Evolutionary conservation across 129 eudicot genomes (phyloP).

Genomic region (Flaveria robusta): DNA sequence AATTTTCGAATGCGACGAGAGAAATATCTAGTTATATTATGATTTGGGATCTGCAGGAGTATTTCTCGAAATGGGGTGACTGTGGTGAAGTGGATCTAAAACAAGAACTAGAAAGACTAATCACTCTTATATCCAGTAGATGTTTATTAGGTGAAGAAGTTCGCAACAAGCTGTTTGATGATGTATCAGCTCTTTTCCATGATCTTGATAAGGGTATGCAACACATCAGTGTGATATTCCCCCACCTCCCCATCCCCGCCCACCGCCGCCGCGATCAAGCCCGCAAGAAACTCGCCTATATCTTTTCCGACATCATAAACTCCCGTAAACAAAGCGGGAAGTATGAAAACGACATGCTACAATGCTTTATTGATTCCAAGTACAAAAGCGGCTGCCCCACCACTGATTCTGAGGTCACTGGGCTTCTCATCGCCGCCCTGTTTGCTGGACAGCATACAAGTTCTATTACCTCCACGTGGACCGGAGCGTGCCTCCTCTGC

Average conservation of each 20-base stretch:
- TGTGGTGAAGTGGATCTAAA: slow-evolving; percentile 90
- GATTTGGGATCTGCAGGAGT: slow-evolving; percentile 52
- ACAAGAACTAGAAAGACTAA: slow-evolving; percentile 75
- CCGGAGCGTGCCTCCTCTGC: slow-evolving; percentile 84
- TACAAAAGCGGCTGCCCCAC: slow-evolving; percentile 87
- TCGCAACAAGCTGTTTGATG: slow-evolving; percentile 87
- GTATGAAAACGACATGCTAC: slow-evolving; percentile 68
- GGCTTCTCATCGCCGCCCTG: slow-evolving; percentile 86
- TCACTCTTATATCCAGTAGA: slow-evolving; percentile 86
- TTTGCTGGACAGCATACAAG: slow-evolving; percentile 97
- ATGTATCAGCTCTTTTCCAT: slow-evolving; percentile 90
- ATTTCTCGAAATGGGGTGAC: slow-evolving; percentile 94
- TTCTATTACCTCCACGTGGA: slow-evolving; percentile 89
- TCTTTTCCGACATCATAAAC: slow-evolving; percentile 65
- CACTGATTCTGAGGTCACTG: slow-evolving; percentile 78
- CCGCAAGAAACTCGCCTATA: slow-evolving; percentile 67
- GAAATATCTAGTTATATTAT: no score
- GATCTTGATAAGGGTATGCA: slow-evolving; percentile 97
- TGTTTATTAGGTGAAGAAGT: slow-evolving; percentile 88
- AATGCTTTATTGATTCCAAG: slow-evolving; percentile 90
- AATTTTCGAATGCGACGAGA: no score
- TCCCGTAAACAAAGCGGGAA: slow-evolving; percentile 76
- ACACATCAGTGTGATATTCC: slow-evolving; percentile 94
- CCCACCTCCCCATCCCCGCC: slow-evolving; percentile 91
- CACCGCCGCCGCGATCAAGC: slow-evolving; percentile 90